These are phyloP conservation scores for Lactarius deliciosus DNA, from an alignment of 768 basidiomycete genomes.

Conservation along the genomic window DNA sequence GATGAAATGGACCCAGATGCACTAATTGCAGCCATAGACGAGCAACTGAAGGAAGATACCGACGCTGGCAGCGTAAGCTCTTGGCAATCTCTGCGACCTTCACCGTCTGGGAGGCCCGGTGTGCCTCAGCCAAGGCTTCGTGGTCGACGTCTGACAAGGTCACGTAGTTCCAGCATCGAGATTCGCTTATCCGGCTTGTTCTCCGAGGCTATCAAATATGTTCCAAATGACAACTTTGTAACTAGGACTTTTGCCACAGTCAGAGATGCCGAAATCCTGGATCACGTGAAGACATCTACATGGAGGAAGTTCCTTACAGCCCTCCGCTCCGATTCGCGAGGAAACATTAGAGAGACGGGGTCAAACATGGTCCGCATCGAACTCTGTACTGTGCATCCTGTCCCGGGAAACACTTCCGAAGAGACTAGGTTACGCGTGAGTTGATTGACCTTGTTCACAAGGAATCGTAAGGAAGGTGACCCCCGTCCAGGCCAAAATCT, in stretches of 20 bases:
- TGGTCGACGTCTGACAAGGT: conserved; percentile 64
- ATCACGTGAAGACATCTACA: conserved; percentile 97
- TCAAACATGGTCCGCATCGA: conserved; percentile 94
- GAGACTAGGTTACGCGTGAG: conserved; percentile 78
- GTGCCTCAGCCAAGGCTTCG: conserved; percentile 12
- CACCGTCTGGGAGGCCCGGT: conserved; percentile 35
- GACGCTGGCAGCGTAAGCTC: conserved; percentile 81
- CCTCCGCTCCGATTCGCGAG: conserved; percentile 78
- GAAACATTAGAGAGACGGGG: conserved; percentile 86
- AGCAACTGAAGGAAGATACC: conserved; percentile 75
- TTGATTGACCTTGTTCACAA: conserved; percentile 22
- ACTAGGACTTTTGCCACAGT: conserved; percentile 69
- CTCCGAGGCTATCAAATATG: conserved; percentile 67
- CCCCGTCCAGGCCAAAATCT: conserved; percentile 69
- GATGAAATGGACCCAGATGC: conserved; percentile 73
- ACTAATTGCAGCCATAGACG: conserved; percentile 88
- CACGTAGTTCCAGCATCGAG: conserved; percentile 81
- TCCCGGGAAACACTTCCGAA: conserved; percentile 61
- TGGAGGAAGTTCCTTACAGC: conserved; percentile 97
- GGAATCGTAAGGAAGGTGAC: conserved; percentile 12
- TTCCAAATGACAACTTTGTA: conserved; percentile 52
- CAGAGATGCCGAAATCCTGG: conserved; percentile 81
- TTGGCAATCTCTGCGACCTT: conserved; percentile 81
- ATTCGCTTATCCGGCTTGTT: conserved; percentile 65
- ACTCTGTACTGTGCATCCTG: conserved; percentile 70